Conservation (phyloP, 352 stramenopile species). For the Nothophytophthora sp. region DNA sequence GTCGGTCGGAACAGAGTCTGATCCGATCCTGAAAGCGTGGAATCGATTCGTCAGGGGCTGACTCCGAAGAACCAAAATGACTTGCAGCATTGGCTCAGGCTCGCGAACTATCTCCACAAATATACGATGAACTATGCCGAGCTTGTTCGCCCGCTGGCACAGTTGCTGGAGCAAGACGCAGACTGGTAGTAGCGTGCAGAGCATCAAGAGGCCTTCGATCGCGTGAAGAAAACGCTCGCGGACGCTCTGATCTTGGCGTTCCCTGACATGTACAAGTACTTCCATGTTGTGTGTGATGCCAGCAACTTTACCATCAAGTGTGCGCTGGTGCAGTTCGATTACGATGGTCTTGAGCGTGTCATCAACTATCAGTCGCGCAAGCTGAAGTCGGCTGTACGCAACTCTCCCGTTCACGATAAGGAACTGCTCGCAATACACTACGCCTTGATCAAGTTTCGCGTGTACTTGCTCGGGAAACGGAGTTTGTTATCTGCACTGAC, state of each 20-base stretch:
- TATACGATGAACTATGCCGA: slow-evolving; percentile 19
- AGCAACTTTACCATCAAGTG: slow-evolving; percentile 20
- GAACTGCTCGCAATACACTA: slow-evolving; percentile 26
- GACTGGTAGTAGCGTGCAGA: slow-evolving; percentile 13
- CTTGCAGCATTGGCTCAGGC: slow-evolving; percentile 13
- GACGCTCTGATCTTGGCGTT: slow-evolving; percentile 8
- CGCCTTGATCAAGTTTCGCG: slow-evolving; percentile 26
- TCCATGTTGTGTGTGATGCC: slow-evolving; percentile 27
- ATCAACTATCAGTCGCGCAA: slow-evolving; percentile 26
- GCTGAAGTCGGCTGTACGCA: slow-evolving; percentile 16
- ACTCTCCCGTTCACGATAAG: slow-evolving; percentile 27
- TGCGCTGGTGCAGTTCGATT: slow-evolving; percentile 16
- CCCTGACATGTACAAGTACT: slow-evolving; percentile 2
- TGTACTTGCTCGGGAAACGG: slow-evolving; percentile 22
- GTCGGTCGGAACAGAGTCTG: slow-evolving; percentile 8
- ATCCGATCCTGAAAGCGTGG: slow-evolving; percentile 17
- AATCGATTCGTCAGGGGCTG: slow-evolving; percentile 7
- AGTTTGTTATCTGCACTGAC: slow-evolving; percentile 27
- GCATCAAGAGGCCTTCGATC: slow-evolving; percentile 12
- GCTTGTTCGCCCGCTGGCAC: slow-evolving; percentile 6
- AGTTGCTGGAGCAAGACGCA: slow-evolving; percentile 21
- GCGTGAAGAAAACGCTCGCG: slow-evolving; percentile 6
- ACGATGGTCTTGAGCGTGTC: slow-evolving; percentile 10
- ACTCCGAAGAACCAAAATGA: slow-evolving; percentile 1
- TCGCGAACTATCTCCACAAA: slow-evolving; percentile 24